Evolutionary conservation across 306 rosid species (phyloP), one percentile per base, ranked within the genome.

Genomic region (Begonia peltatifolia): DNA sequence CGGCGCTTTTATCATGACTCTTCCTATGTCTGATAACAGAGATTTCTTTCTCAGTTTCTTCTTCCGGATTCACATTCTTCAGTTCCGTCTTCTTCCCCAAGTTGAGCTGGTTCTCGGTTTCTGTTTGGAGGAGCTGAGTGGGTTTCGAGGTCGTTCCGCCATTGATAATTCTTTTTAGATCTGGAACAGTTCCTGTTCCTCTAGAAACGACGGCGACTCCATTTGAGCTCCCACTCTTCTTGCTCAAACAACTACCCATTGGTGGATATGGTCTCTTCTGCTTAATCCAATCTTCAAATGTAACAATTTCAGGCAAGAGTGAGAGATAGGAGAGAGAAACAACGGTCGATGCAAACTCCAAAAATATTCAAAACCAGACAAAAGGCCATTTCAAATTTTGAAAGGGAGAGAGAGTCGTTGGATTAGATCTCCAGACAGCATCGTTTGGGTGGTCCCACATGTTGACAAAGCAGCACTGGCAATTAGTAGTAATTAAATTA

Each of bases 171-270:
- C 1, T 55, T 11, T 56, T 54, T 13, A 53, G 61, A 47, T 73
- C 70, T 35, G 52, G 65, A 52, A 61, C 54, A 11, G 42, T 71
- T 8, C 43, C 16, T 14, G 12, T 17, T 35, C 65, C 50, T 46
- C 75, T 43, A 56, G 87, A 51, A 69, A 62, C 53, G 9, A 57
- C 60, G 48, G 61, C 35, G 48, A 59, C 11, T 4, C 69, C n/a
- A 42, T 70, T 50, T 42, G 72, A 59, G 56, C 78, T 41, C 41
- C 20, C 62, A 59, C 72, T 80, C 78, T 88, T 84, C 73, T 74
- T 89, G 75, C 95, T 89, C 63, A 84, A 70, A 78, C 97, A 89
- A 64, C 81, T 25, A 60, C 97, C 97, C 97, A 85, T 85, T 47
- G 63, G 71, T 59, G 53, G 16, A 22, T 61, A 50, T 25, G 57